These are phyloP conservation scores for Plasmopara viticola DNA, from an alignment of 352 stramenopile species.

Conservation along the genomic window DNA sequence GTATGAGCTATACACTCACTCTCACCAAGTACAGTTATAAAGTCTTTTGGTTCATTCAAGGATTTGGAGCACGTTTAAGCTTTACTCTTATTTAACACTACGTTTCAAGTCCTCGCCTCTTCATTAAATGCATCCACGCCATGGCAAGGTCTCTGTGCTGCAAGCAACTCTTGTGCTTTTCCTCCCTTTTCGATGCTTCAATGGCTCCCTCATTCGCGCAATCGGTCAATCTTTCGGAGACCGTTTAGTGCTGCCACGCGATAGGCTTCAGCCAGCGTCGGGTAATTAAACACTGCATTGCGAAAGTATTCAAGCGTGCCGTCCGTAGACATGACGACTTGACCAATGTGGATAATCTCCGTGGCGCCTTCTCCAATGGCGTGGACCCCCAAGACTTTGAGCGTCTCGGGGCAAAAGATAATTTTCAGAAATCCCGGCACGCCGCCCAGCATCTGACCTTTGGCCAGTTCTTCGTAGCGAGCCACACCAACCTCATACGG, in stretches of 20 bases:
- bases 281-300: constrained; percentile 91
- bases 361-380: constrained; percentile 85
- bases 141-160: too few relatives aligned
- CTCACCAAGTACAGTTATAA: too few relatives aligned
- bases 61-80: too few relatives aligned
- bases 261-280: constrained; percentile 87
- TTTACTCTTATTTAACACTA: too few relatives aligned
- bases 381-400: constrained; percentile 84
- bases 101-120: too few relatives aligned
- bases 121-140: too few relatives aligned
- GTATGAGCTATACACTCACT: too few relatives aligned
- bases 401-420: constrained; percentile 73
- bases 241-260: constrained; percentile 83
- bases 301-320: constrained; percentile 85
- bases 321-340: constrained; percentile 80
- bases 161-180: too few relatives aligned
- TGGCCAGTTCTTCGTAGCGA: constrained; percentile 83
- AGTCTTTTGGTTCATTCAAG: too few relatives aligned
- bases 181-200: too few relatives aligned
- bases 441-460: constrained; percentile 85
- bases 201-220: constrained; percentile 21
- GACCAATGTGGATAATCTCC: constrained; percentile 90
- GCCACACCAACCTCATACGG: constrained; percentile 86
- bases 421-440: constrained; percentile 81
- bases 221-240: constrained; percentile 59